phyloP scores from a whole-genome alignment of 2,329 filamentous ascomycete species.

The Calonectria pseudoturangicola region DNA sequence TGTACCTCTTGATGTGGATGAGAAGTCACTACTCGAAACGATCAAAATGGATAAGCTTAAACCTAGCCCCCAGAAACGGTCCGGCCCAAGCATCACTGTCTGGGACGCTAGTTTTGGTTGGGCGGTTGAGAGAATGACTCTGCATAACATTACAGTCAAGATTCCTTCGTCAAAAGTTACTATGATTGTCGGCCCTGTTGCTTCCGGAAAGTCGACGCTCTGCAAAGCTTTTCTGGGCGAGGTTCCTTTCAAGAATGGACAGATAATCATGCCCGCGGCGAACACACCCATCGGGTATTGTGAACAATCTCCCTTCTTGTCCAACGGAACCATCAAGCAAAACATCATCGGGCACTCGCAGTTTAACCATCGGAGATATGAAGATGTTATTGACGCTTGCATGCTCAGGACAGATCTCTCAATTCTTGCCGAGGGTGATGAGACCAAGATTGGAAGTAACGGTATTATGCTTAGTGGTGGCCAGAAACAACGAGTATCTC shows the following conservation, averaged over 20 bases:
- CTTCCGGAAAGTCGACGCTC: conserved; percentile 58
- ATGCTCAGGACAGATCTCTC: conserved; percentile 23
- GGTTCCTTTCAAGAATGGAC: conserved; percentile 39
- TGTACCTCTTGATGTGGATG: conserved; percentile 15
- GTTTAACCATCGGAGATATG: conserved; percentile 14
- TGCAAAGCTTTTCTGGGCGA: conserved; percentile 58
- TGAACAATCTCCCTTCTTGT: conserved; percentile 30
- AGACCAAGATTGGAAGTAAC: conserved; percentile 24
- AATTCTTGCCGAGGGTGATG: conserved; percentile 27
- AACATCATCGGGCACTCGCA: conserved; percentile 28
- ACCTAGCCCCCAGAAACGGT: background rate
- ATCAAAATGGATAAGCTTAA: conserved; percentile 18
- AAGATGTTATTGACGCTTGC: conserved; percentile 17
- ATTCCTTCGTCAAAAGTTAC: conserved; percentile 42
- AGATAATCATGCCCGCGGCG: conserved; percentile 4
- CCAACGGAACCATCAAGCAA: conserved; percentile 27
- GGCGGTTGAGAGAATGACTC: conserved; percentile 24
- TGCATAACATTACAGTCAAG: conserved; percentile 28
- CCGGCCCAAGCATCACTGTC: conserved; percentile 1
- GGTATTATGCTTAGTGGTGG: conserved; percentile 31
- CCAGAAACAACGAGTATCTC: conserved; percentile 44
- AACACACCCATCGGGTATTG: conserved; percentile 37
- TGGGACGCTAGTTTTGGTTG: conserved; percentile 39
- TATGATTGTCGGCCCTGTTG: conserved; percentile 59
- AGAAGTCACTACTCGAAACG: background rate